Evolutionary conservation across 2,329 filamentous ascomycete genomes (phyloP).

Genomic region (Fusarium continuum): DNA sequence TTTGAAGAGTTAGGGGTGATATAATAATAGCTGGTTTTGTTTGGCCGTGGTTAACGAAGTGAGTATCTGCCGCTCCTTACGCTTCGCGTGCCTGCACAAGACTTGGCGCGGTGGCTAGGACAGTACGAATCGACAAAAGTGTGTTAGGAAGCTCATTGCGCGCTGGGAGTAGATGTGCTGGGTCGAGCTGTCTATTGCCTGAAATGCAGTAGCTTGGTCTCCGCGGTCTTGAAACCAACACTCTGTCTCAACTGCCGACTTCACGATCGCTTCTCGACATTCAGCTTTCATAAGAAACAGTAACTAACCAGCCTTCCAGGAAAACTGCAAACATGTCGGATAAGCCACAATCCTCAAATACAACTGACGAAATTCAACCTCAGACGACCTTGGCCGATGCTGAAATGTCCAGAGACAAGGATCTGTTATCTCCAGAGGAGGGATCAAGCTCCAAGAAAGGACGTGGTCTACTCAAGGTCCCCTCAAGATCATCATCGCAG

Average conservation of each 20-base stretch:
- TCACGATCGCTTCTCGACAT: constrained; percentile 10
- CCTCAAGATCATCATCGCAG: constrained; percentile 69
- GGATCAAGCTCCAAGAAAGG: constrained; percentile 58
- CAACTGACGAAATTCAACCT: constrained; percentile 46
- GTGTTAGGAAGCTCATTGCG: not conserved
- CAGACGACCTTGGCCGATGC: constrained; percentile 48
- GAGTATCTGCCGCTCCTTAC: constrained; percentile 36
- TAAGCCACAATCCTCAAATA: constrained; percentile 41
- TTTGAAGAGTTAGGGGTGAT: constrained; percentile 41
- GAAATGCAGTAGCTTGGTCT: not conserved
- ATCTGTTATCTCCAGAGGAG: constrained; percentile 54
- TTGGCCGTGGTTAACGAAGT: constrained; percentile 38
- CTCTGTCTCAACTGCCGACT: not conserved
- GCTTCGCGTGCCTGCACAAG: constrained; percentile 17
- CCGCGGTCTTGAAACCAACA: not conserved
- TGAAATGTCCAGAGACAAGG: constrained; percentile 57
- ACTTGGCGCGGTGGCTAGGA: constrained; percentile 15
- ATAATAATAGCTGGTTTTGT: constrained; percentile 36
- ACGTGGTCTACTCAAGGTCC: constrained; percentile 64
- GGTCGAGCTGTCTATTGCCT: not conserved
- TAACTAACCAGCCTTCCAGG: constrained; percentile 36
- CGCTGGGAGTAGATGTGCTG: not conserved
- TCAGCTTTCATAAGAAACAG: constrained; percentile 3
- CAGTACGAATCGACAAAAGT: not conserved
- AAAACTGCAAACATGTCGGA: constrained; percentile 48